Conservation (phyloP, 2,329 filamentous ascomycete species). For the Neonectria faginata region DNA sequence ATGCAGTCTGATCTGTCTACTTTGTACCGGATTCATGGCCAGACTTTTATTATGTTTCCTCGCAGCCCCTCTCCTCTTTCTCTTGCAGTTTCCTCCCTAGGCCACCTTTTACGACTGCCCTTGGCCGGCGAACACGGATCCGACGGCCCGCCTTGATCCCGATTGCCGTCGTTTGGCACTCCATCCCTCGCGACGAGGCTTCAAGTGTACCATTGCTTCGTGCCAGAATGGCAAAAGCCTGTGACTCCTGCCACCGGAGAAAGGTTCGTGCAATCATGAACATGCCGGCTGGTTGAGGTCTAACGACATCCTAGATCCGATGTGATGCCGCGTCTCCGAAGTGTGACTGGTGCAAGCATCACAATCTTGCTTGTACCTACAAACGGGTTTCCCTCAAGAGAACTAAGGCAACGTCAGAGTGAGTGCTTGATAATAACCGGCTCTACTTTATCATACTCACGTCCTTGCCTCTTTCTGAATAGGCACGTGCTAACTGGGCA, state of each 20-base stretch:
- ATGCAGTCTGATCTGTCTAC: not conserved
- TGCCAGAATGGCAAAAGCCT: conserved; percentile 2
- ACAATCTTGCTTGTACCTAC: not conserved
- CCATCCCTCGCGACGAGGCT: not conserved
- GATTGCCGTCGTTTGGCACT: not conserved
- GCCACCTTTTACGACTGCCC: not conserved
- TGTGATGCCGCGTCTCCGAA: conserved; percentile 1
- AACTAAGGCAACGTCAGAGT: not conserved
- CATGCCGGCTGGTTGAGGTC: not conserved
- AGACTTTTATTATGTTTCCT: no score
- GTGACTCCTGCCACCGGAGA: conserved; percentile 6
- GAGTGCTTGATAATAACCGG: not conserved
- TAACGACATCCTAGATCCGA: not conserved
- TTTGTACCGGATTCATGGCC: no score
- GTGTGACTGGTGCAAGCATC: conserved; percentile 12
- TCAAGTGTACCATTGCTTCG: not conserved
- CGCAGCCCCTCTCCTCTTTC: not conserved
- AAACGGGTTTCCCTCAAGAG: not conserved
- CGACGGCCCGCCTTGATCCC: not conserved
- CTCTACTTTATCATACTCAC: not conserved
- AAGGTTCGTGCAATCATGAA: not conserved
- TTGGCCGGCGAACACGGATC: not conserved
- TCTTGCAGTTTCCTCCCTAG: not conserved
- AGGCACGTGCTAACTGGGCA: not conserved
- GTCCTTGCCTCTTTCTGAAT: no score